Conservation (phyloP, 1,139 yeast species). For the Scheffersomyces illinoinensis region DNA sequence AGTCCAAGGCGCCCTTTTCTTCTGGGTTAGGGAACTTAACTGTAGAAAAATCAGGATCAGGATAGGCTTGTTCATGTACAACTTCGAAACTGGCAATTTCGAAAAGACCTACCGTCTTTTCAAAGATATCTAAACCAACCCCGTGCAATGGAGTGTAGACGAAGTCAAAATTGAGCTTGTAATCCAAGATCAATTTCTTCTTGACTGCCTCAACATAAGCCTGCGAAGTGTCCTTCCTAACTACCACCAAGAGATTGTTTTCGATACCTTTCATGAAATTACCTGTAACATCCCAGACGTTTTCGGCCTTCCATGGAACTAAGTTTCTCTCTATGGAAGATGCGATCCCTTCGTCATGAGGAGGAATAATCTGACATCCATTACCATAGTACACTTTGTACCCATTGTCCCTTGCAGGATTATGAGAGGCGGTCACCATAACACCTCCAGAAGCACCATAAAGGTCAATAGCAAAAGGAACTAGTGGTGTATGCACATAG, state of each 20-base stretch:
- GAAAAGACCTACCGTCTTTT: constrained; percentile 29
- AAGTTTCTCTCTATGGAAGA: constrained; percentile 58
- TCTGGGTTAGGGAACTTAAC: constrained; percentile 95
- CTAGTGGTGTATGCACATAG: constrained; percentile 87
- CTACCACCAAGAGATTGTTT: constrained; percentile 21
- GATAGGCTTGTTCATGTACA: constrained; percentile 63
- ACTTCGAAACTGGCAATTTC: constrained; percentile 23
- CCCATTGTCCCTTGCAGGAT: constrained; percentile 88
- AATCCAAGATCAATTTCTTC: constrained; percentile 23
- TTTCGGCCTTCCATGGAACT: constrained; percentile 50
- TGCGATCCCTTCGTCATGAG: constrained; percentile 80
- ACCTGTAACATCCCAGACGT: constrained; percentile 49
- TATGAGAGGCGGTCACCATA: constrained; percentile 97
- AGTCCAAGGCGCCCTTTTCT: constrained; percentile 84
- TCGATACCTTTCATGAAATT: constrained; percentile 28
- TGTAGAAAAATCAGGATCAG: constrained; percentile 85
- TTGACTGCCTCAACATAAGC: constrained; percentile 37
- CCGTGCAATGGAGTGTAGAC: constrained; percentile 97
- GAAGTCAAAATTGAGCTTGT: constrained; percentile 39
- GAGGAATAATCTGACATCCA: constrained; percentile 96
- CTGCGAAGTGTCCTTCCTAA: constrained; percentile 32
- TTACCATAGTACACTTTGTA: constrained; percentile 91
- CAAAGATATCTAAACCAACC: constrained; percentile 65
- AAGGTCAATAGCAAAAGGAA: constrained; percentile 79
- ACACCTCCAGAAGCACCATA: constrained; percentile 75